Conservation (phyloP, 83 land plant genomes). For the Diphasiastrum complanatum region DNA sequence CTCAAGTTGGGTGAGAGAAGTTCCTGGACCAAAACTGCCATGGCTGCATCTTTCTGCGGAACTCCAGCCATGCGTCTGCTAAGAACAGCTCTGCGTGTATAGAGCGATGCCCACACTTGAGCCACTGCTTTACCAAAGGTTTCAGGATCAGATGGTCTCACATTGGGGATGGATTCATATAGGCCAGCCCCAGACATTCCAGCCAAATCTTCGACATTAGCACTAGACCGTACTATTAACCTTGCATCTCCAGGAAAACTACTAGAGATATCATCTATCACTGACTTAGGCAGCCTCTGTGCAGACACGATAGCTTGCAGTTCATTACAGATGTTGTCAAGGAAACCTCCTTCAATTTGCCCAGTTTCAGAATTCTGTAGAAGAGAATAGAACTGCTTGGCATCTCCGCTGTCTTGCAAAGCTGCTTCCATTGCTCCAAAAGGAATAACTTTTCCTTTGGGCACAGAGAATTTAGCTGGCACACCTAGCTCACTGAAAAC, state of each 20-base stretch:
- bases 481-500: constrained; percentile 74
- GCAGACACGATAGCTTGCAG: constrained; percentile 55
- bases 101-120: constrained; percentile 91
- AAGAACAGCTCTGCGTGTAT: constrained; percentile 83
- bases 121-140: constrained; percentile 68
- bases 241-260: constrained; percentile 40
- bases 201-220: constrained; percentile 96
- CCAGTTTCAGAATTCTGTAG: constrained; percentile 65
- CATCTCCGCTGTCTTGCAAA: constrained; percentile 42
- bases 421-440: constrained; percentile 94
- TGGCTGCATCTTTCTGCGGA: constrained; percentile 64
- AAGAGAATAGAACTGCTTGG: constrained; percentile 38
- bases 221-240: constrained; percentile 87
- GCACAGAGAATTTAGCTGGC: constrained; percentile 70
- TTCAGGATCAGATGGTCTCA: constrained; percentile 54
- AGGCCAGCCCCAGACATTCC: constrained; percentile 99
- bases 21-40: constrained; percentile 95
- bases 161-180: constrained; percentile 92
- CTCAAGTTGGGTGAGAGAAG: constrained; percentile 83
- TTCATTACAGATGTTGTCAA: constrained; percentile 59
- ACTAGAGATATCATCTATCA: constrained; percentile 34
- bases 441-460: constrained; percentile 78
- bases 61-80: constrained; percentile 83
- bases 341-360: constrained; percentile 51
- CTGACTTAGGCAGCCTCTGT: constrained; percentile 39